phyloP scores from a whole-genome alignment of 306 rosid species.

The Geum urbanum region DNA sequence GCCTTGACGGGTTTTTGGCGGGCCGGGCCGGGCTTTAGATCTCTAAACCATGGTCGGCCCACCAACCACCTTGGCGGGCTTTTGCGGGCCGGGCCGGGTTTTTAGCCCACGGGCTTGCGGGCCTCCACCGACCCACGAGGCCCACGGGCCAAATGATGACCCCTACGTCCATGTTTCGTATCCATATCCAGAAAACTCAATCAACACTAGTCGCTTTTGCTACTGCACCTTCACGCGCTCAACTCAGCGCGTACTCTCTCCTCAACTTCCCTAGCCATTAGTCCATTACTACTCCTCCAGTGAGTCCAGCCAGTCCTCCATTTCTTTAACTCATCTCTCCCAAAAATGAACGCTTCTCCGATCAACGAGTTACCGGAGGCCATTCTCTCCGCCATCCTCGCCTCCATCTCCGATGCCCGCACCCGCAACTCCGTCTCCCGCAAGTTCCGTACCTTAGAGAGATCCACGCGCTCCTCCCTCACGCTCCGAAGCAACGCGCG shows the following conservation, averaged over 20 bases:
- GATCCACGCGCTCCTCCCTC: conserved; percentile 68
- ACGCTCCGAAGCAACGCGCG: conserved; percentile 87
- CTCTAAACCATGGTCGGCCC: no score
- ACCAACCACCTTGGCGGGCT: no score
- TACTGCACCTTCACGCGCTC: conserved; percentile 17
- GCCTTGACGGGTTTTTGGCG: no score
- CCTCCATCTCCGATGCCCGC: conserved; percentile 52
- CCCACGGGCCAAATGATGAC: no score
- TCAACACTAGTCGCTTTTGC: neutral
- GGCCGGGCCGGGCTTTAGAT: no score
- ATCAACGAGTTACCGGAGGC: conserved; percentile 69
- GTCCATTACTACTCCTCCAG: neutral
- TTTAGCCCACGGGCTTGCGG: no score
- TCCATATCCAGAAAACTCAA: conserved; percentile 5
- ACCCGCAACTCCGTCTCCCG: conserved; percentile 58
- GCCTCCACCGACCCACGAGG: no score
- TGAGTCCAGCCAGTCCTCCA: neutral
- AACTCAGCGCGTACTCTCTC: neutral
- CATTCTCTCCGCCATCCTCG: conserved; percentile 43
- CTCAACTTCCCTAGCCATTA: neutral
- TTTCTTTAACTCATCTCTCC: neutral
- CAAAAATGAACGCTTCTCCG: neutral
- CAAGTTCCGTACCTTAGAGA: conserved; percentile 48
- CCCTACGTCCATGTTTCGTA: neutral
- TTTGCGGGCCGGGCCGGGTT: no score